phyloP scores from a whole-genome alignment of 148 eudicot genomes.

The Fagopyrum esculentum region DNA sequence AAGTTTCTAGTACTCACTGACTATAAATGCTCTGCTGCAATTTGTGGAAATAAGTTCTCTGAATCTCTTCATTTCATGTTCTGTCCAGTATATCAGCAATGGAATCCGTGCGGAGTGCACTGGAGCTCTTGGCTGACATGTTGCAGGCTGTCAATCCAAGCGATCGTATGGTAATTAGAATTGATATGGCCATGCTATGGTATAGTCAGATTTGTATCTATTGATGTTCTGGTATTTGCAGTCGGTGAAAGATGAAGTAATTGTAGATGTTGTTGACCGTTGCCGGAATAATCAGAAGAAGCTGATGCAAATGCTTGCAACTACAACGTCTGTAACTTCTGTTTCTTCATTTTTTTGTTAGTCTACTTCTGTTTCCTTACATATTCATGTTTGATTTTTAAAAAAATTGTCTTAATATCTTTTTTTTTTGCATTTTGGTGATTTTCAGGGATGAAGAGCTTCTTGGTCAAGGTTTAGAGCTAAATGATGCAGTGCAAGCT shows the following conservation, averaged over 20 bases:
- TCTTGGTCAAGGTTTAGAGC: constrained; percentile 80
- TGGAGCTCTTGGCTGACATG: constrained; percentile 81
- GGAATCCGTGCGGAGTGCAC: constrained; percentile 65
- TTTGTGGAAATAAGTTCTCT: not conserved
- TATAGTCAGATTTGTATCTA: not conserved
- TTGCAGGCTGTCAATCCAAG: constrained; percentile 77
- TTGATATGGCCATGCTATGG: not conserved
- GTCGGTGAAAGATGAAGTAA: constrained; percentile 94
- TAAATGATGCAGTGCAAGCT: constrained; percentile 79
- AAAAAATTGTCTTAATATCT: not conserved
- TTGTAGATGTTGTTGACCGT: constrained; percentile 76
- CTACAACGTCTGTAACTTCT: constrained; percentile 46
- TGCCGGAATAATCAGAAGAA: constrained; percentile 91
- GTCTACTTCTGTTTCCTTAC: not conserved
- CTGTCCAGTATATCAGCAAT: constrained; percentile 44
- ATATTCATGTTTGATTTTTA: not conserved
- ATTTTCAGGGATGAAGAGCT: constrained; percentile 77
- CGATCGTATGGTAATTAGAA: constrained; percentile 57
- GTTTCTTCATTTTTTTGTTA: not conserved
- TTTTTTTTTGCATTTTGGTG: not conserved
- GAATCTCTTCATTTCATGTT: constrained; percentile 5
- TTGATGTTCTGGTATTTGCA: constrained; percentile 22
- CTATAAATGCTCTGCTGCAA: not conserved
- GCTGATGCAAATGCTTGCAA: constrained; percentile 76
- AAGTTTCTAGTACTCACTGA: not conserved